Evolutionary conservation across 306 rosid species (phyloP).

Genomic region (Glycine tomentella): DNA sequence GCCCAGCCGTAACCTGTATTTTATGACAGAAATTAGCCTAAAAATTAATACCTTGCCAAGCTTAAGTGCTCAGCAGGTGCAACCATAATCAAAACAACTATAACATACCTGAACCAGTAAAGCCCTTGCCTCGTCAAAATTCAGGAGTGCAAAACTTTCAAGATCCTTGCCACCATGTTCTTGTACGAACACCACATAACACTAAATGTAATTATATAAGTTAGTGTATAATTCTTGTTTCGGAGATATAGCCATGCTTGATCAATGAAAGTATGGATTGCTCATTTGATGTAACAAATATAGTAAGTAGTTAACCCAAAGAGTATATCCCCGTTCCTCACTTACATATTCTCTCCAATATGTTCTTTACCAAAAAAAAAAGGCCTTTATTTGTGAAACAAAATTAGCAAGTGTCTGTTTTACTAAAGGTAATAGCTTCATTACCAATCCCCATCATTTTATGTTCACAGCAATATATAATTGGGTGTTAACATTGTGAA

Average conservation of each 20-base stretch:
- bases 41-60: constrained; percentile 44
- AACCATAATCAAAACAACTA: constrained; percentile 8
- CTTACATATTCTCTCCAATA: too few species aligned
- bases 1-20: constrained; percentile 80
- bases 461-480: too few species aligned
- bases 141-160: constrained; percentile 82
- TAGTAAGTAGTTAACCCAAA: constrained; percentile 30
- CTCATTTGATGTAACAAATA: constrained; percentile 10
- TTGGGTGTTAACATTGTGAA: constrained; percentile 25
- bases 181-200: constrained; percentile 72
- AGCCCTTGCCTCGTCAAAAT: constrained; percentile 77
- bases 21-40: constrained; percentile 25
- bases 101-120: constrained; percentile 78
- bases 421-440: constrained; percentile 27
- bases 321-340: not conserved
- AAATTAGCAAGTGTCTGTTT: constrained; percentile 16
- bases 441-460: too few species aligned
- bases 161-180: constrained; percentile 94
- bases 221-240: not conserved
- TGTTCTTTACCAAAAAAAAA: too few species aligned
- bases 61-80: constrained; percentile 17
- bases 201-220: constrained; percentile 54
- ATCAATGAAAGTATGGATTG: constrained; percentile 14
- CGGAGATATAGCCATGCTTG: constrained; percentile 24
- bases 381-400: constrained; percentile 20